phyloP scores from a whole-genome alignment of 352 stramenopile species.

The Pythium insidiosum region DNA sequence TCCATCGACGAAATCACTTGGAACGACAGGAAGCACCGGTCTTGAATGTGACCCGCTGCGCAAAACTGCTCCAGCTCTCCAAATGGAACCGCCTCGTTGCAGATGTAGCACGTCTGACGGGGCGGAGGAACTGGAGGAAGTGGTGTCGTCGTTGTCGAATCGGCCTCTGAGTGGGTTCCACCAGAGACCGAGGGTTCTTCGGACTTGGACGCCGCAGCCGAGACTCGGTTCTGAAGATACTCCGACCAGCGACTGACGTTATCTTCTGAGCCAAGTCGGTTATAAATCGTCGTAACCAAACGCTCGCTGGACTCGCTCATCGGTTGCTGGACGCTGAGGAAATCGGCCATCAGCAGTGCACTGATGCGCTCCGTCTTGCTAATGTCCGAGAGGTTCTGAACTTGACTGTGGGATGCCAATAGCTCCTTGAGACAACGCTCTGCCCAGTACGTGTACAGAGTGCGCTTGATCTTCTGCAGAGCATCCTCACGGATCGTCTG shows the following conservation, averaged over 20 bases:
- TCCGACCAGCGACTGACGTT: conserved; percentile 30
- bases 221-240: conserved; percentile 23
- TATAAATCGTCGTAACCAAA: conserved; percentile 55
- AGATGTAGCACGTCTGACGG: conserved; percentile 65
- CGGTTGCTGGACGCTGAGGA: conserved; percentile 56
- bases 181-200: too few species aligned
- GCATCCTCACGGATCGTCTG: conserved; percentile 26
- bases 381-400: conserved; percentile 40
- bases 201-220: background rate
- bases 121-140: conserved; percentile 25
- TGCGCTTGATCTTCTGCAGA: conserved; percentile 29
- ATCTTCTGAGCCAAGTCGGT: conserved; percentile 36
- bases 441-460: conserved; percentile 52
- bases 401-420: conserved; percentile 33
- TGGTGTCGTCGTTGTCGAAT: background rate
- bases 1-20: conserved; percentile 54
- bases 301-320: conserved; percentile 22
- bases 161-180: too few species aligned
- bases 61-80: conserved; percentile 55
- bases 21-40: conserved; percentile 76
- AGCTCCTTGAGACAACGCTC: conserved; percentile 46
- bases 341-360: conserved; percentile 72
- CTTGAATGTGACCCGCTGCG: conserved; percentile 46
- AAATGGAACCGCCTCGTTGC: conserved; percentile 48
- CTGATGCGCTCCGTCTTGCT: conserved; percentile 34